These are phyloP conservation scores for Pyricularia pennisetigena DNA, from an alignment of 2,329 filamentous ascomycete genomes.

Conservation along the genomic window DNA sequence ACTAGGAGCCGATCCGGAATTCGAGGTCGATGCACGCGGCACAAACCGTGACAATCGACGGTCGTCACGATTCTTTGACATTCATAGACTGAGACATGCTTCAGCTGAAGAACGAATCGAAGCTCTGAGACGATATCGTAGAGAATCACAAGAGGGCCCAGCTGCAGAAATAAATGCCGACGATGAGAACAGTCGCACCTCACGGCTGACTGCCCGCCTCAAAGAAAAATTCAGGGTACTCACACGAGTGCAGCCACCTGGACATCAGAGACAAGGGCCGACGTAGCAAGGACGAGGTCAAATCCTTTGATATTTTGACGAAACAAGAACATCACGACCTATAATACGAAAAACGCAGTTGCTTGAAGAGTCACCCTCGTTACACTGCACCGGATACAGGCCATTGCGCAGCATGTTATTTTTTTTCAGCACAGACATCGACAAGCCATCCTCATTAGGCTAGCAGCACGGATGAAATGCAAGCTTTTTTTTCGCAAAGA, in stretches of 20 bases:
- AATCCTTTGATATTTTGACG: neutral
- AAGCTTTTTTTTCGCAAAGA: neutral
- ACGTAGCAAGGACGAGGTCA: neutral
- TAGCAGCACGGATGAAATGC: neutral
- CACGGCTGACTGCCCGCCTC: constrained; percentile 36
- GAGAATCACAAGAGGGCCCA: constrained; percentile 23
- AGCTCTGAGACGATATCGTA: constrained; percentile 39
- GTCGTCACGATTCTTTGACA: constrained; percentile 43
- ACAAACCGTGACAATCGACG: constrained; percentile 20
- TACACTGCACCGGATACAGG: neutral
- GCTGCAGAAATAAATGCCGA: constrained; percentile 14
- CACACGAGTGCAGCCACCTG: constrained; percentile 29
- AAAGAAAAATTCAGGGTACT: constrained; percentile 43
- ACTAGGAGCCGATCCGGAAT: constrained; percentile 26
- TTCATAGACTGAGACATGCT: constrained; percentile 47
- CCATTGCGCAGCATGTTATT: neutral
- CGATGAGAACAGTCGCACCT: constrained; percentile 27
- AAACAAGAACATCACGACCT: neutral
- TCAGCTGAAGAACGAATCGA: constrained; percentile 53
- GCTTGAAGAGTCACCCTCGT: neutral
- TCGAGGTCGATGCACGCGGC: constrained; percentile 15
- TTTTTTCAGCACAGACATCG: neutral
- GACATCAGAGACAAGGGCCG: neutral
- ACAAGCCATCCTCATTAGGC: neutral
- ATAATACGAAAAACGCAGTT: neutral